A percentile compares a stretch with the other conserved stretches of the same genome.
Conservation (phyloP, 371 early-diverging fungal genomes). For the Mucor irregularis region DNA sequence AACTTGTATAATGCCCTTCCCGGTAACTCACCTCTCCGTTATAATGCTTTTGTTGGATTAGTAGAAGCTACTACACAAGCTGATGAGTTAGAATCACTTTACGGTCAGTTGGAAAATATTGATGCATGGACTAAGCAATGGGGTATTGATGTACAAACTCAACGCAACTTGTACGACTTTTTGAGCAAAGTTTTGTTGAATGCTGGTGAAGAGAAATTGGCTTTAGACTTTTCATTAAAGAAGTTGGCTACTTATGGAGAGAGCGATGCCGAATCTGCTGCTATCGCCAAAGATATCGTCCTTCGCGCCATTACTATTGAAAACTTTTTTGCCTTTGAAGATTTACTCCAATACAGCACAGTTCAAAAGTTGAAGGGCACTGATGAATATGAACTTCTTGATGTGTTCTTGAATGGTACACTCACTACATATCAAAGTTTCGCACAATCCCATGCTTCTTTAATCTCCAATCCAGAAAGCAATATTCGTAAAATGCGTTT, state of each 20-base stretch:
- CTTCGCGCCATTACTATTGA: slow-evolving; percentile 70
- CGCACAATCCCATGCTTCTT: slow-evolving; percentile 47
- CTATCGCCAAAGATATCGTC: slow-evolving; percentile 57
- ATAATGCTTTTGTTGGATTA: slow-evolving; percentile 73
- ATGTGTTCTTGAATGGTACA: slow-evolving; percentile 75
- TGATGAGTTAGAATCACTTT: slow-evolving; percentile 72
- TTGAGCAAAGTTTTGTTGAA: slow-evolving; percentile 68
- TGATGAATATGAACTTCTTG: slow-evolving; percentile 65
- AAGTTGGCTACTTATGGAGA: slow-evolving; percentile 60
- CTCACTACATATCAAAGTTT: slow-evolving; percentile 69
- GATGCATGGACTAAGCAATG: slow-evolving; percentile 77
- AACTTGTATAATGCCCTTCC: slow-evolving; percentile 82
- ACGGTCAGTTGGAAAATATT: slow-evolving; percentile 64
- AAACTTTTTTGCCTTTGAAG: slow-evolving; percentile 82
- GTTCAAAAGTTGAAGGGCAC: slow-evolving; percentile 72
- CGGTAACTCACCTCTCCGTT: slow-evolving; percentile 64
- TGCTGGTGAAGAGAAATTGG: slow-evolving; percentile 56
- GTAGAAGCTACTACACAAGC: slow-evolving; percentile 71
- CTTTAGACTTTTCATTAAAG: slow-evolving; percentile 70
- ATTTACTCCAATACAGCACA: slow-evolving; percentile 68
- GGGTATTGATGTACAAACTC: slow-evolving; percentile 61
- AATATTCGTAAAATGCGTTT: slow-evolving; percentile 82
- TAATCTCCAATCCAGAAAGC: slow-evolving; percentile 61
- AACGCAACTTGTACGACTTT: slow-evolving; percentile 63
- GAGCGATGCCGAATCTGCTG: slow-evolving; percentile 30